phyloP scores from a whole-genome alignment of 225 moss, liverwort and hornwort genomes.

The Pleurozium schreberi region DNA sequence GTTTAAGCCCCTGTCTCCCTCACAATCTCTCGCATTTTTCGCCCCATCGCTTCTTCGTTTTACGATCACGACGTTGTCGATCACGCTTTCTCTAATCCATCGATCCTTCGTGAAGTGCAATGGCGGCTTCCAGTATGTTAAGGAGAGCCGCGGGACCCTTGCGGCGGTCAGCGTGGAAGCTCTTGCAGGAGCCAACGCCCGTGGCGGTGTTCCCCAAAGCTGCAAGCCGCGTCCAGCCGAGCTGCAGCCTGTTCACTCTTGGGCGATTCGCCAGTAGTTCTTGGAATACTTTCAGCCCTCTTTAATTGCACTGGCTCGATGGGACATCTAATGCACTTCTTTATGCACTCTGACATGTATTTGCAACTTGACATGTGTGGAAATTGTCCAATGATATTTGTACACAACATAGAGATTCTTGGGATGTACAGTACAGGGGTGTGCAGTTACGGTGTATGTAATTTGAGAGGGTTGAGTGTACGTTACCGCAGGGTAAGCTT shows the following conservation, averaged over 20 bases:
- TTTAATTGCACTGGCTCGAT: not conserved
- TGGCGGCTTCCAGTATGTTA: constrained; percentile 17
- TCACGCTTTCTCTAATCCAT: not conserved
- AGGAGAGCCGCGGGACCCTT: constrained; percentile 21
- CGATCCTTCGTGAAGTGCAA: not conserved
- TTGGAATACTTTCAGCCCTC: not conserved
- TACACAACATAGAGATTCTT: not conserved
- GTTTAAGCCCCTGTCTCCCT: not conserved
- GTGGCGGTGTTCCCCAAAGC: not conserved
- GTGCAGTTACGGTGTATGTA: not conserved
- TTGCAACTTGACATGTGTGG: not conserved
- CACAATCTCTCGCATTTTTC: too few species aligned
- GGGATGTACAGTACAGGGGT: not conserved
- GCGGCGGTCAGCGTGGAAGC: constrained; percentile 14
- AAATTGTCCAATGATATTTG: not conserved
- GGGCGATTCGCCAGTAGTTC: constrained; percentile 11
- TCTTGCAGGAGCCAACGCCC: constrained; percentile 16
- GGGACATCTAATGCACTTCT: not conserved
- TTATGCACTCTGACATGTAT: too few species aligned
- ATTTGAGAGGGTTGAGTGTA: not conserved
- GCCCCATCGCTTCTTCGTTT: not conserved
- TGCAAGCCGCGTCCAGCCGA: not conserved
- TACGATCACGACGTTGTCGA: not conserved
- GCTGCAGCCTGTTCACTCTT: not conserved
- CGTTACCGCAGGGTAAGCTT: not conserved